These are phyloP conservation scores for Cystobasidium ongulense DNA, from an alignment of 768 basidiomycete genomes.

Conservation along the genomic window DNA sequence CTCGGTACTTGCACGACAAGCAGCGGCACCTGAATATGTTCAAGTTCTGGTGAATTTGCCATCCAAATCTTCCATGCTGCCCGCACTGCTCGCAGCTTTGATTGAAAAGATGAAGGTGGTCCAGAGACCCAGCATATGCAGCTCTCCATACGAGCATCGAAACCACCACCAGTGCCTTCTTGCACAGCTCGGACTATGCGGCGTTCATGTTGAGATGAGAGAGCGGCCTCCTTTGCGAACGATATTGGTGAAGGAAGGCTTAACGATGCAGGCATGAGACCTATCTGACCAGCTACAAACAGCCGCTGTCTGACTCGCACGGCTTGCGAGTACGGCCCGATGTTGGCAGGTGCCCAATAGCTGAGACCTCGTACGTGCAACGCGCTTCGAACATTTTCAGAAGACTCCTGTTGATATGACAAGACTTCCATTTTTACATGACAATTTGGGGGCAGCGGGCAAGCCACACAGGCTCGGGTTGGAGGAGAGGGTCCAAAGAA, in stretches of 20 bases:
- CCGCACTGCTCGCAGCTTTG: slow-evolving; percentile 32
- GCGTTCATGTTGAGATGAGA: slow-evolving; percentile 70
- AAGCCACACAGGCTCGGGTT: slow-evolving; percentile 84
- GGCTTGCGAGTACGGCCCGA: slow-evolving; percentile 95
- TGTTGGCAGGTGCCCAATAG: slow-evolving; percentile 99
- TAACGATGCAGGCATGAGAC: slow-evolving; percentile 68
- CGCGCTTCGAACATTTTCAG: slow-evolving; percentile 54
- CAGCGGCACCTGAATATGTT: slow-evolving; percentile 27
- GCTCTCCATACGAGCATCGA: slow-evolving; percentile 59
- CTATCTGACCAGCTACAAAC: slow-evolving; percentile 94
- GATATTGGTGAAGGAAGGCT: slow-evolving; percentile 54
- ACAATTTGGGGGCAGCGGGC: slow-evolving; percentile 56
- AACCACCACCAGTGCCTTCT: slow-evolving; percentile 53
- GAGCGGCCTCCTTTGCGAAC: slow-evolving; percentile 59
- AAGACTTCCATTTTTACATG: slow-evolving; percentile 68
- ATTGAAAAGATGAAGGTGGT: slow-evolving; percentile 28
- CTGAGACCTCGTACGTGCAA: slow-evolving; percentile 92
- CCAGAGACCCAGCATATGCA: slow-evolving; percentile 62
- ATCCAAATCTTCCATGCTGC: slow-evolving; percentile 38
- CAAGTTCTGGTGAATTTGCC: background rate
- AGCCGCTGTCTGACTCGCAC: slow-evolving; percentile 51
- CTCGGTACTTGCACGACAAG: slow-evolving; percentile 44
- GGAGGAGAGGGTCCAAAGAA: slow-evolving; percentile 90
- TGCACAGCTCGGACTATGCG: slow-evolving; percentile 60
- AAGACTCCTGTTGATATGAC: slow-evolving; percentile 53